Evolutionary conservation across 129 eudicot genomes (phyloP).

Genomic region (Ambrosia trifida): DNA sequence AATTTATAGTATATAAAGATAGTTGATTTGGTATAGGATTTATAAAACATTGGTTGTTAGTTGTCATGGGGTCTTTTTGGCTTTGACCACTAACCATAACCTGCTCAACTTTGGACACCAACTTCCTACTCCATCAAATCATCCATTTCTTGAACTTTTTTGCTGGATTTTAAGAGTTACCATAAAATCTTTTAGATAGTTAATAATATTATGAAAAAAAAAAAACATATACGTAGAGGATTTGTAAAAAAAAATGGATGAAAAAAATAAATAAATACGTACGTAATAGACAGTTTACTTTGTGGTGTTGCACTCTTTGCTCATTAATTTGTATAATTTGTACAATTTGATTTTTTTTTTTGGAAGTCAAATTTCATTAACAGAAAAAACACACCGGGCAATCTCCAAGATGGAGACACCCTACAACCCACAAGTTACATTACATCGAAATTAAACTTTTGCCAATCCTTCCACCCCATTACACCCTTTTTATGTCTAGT

Average conservation of each 20-base stretch:
- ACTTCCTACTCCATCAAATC: constrained; percentile 38
- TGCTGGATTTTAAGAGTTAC: constrained; percentile 17
- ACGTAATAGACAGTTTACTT: not conserved
- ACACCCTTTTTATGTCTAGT: too few relatives aligned
- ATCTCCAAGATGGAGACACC: too few relatives aligned
- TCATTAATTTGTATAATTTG: too few relatives aligned
- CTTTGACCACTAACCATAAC: constrained; percentile 20
- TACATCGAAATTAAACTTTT: too few relatives aligned
- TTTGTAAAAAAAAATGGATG: too few relatives aligned
- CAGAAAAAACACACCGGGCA: too few relatives aligned
- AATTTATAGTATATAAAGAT: constrained; percentile 27
- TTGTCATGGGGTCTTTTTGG: constrained; percentile 30
- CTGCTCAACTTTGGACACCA: constrained; percentile 42
- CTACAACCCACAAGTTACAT: too few relatives aligned
- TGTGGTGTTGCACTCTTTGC: not conserved
- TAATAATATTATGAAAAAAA: not conserved
- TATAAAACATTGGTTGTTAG: constrained; percentile 24
- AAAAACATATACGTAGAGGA: not conserved
- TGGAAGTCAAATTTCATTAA: too few relatives aligned
- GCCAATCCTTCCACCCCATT: too few relatives aligned
- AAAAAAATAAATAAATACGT: not conserved
- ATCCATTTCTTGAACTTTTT: constrained; percentile 19
- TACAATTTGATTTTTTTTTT: too few relatives aligned
- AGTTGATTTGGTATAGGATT: constrained; percentile 35
- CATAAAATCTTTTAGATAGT: not conserved